Base-by-base conservation (phyloP, 2,329 filamentous ascomycete species). In the Colletotrichum eremochloae region DNA sequence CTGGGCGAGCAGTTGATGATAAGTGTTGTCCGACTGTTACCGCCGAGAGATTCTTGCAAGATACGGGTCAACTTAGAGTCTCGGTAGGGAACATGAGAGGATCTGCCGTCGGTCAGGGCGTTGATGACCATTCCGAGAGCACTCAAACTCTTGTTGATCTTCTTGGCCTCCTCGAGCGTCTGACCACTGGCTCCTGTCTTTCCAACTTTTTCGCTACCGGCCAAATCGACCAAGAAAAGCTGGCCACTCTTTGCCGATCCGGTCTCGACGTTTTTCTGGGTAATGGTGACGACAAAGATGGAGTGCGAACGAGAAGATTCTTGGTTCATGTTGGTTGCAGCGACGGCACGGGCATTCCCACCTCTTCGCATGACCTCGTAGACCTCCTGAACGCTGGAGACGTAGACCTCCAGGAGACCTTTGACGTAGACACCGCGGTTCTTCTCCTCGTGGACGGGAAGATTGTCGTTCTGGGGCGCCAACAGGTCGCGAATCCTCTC, bases 71-170 rank as follows among this genome's bases (percentile, higher is more conserved):
- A 91, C 83, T 98, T 98, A 58, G 96, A 98, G 84, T 99, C 96
- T 88, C 96, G 92, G 83, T 98, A 99, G 1, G 96, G 96, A 75
- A 99, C 89, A 79, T 98, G 95, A 57, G 93, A 95, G 53, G 95
- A 97, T 93, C 97, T 98, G 80, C 95, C 96, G 81, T 98, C 96
- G 3, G 96, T 98, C 78, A 99, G 86, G 66, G 95, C 91, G 84
- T 98, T 98, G 88, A 99, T 99, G 85, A 98, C 96, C 95, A 98
- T 98, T 78, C 96, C 96, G 73, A 99, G 88, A 67, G 96, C 95
- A 85, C 95, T 98, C 86, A 99, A 89, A 88, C 95, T 98, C 89
- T 98, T 98, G 89, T 99, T 99, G 89, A 99, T 99, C 88, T 99
- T 99, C 88, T 98, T 98, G 73, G 96, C 96, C 82, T 99, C 96